These are phyloP conservation scores for Aspergillus baeticus DNA, from an alignment of 495 filamentous ascomycete genomes.

Conservation along the genomic window DNA sequence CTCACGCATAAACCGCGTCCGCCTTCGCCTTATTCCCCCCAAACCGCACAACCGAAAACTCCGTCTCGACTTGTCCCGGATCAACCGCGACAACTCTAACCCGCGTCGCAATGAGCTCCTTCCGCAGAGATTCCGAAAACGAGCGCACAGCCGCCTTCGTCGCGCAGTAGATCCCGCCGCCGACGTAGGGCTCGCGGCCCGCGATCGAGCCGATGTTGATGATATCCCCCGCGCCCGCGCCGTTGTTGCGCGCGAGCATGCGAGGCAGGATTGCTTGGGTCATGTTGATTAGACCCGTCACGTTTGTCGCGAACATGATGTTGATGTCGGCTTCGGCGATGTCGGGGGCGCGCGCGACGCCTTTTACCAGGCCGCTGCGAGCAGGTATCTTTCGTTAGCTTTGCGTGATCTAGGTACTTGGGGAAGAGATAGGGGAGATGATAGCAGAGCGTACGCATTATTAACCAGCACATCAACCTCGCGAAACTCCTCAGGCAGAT, in stretches of 20 bases:
- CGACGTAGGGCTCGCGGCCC: slow-evolving; percentile 1
- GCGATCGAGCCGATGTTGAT: slow-evolving; percentile 4
- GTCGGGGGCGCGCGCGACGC: not conserved
- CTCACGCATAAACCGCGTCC: slow-evolving; percentile 3
- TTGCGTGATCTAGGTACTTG: too few relatives aligned
- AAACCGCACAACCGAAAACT: slow-evolving; percentile 2
- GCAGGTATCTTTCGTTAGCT: too few relatives aligned
- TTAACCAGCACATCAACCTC: slow-evolving; percentile 1
- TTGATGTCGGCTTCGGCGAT: not conserved
- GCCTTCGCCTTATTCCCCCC: not conserved
- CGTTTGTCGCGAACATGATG: slow-evolving; percentile 2
- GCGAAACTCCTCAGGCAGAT: not conserved
- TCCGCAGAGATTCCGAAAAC: not conserved
- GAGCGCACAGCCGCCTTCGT: not conserved
- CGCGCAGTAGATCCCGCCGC: slow-evolving; percentile 1
- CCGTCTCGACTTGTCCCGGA: slow-evolving; percentile 1
- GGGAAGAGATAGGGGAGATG: too few relatives aligned
- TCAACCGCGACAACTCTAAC: not conserved
- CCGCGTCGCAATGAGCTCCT: not conserved
- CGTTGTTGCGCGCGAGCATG: slow-evolving; percentile 1
- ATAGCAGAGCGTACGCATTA: not conserved
- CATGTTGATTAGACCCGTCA: not conserved
- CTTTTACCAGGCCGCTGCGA: not conserved
- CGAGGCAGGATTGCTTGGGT: not conserved
- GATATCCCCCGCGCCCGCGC: not conserved